These are phyloP conservation scores for Yamadazyma akitaensis DNA, from an alignment of 805 yeast species.

Conservation along the genomic window DNA sequence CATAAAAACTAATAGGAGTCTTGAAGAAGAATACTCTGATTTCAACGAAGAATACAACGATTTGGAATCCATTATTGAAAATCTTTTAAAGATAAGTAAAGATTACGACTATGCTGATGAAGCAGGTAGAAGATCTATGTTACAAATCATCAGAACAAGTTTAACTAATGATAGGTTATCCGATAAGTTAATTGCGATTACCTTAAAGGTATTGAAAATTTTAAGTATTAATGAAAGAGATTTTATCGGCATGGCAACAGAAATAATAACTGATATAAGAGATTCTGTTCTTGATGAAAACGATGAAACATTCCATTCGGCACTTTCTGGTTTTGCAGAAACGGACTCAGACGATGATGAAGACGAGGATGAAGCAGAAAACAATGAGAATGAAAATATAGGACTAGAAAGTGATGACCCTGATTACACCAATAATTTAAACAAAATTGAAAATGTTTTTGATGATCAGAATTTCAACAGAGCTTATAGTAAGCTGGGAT, in stretches of 20 bases:
- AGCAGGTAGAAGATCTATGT: conserved; percentile 78
- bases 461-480: conserved; percentile 13
- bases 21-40: conserved; percentile 16
- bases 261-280: conserved; percentile 78
- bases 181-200: conserved; percentile 50
- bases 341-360: conserved; percentile 19
- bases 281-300: conserved; percentile 55
- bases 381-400: conserved; percentile 14
- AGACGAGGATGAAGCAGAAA: conserved; percentile 19
- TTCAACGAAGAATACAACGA: conserved; percentile 48
- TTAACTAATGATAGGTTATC: conserved; percentile 55
- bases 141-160: conserved; percentile 46
- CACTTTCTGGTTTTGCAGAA: conserved; percentile 33
- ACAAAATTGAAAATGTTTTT: conserved; percentile 15
- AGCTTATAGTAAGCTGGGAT: conserved; percentile 2
- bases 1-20: conserved; percentile 13
- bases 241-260: conserved; percentile 80
- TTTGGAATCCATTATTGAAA: conserved; percentile 70
- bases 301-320: conserved; percentile 49
- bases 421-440: conserved; percentile 14
- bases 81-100: conserved; percentile 62
- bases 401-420: conserved; percentile 19
- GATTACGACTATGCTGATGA: conserved; percentile 87
- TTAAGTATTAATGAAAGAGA: conserved; percentile 78
- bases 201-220: conserved; percentile 64